phyloP scores from a whole-genome alignment of 2,329 filamentous ascomycete species.

The Dothideomycetes sp. region DNA sequence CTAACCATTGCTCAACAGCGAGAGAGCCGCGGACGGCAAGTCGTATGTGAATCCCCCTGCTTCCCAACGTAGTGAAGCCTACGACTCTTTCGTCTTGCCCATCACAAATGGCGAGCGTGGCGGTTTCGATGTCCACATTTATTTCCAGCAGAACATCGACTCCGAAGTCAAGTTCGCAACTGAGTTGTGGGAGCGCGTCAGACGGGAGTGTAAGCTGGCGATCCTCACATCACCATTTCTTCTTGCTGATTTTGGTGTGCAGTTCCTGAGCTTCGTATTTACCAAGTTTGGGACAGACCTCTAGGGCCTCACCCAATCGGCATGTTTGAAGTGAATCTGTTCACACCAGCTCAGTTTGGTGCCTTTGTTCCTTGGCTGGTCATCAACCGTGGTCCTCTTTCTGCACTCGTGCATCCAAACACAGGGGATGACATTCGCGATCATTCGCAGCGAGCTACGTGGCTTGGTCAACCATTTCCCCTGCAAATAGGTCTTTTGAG shows the following conservation, averaged over 20 bases:
- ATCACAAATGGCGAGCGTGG: slow-evolving; percentile 57
- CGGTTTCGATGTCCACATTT: slow-evolving; percentile 82
- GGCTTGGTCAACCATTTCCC: slow-evolving; percentile 61
- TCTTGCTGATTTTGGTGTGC: slow-evolving; percentile 5
- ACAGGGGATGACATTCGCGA: slow-evolving; percentile 55
- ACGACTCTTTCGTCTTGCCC: slow-evolving; percentile 59
- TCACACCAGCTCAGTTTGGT: slow-evolving; percentile 76
- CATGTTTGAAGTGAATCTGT: slow-evolving; percentile 90
- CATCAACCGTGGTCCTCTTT: slow-evolving; percentile 71
- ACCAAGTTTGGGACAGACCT: slow-evolving; percentile 65
- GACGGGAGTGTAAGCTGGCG: slow-evolving; percentile 60
- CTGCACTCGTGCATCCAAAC: slow-evolving; percentile 74
- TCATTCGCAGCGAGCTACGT: slow-evolving; percentile 60
- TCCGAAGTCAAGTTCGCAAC: slow-evolving; percentile 58
- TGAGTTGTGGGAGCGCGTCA: slow-evolving; percentile 67
- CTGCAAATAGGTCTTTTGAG: slow-evolving; percentile 49
- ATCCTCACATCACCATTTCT: too few species aligned
- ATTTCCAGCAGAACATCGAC: slow-evolving; percentile 58
- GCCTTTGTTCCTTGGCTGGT: slow-evolving; percentile 81
- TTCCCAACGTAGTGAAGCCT: slow-evolving; percentile 53
- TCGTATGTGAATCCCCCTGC: slow-evolving; percentile 60
- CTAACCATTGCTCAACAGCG: slow-evolving; percentile 29
- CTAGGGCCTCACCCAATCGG: slow-evolving; percentile 73
- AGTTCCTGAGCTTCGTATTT: slow-evolving; percentile 82
- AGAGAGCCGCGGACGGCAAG: slow-evolving; percentile 64